Evolutionary conservation across 371 early-diverging fungal species (phyloP).

Genomic region (Mortierella sp.): DNA sequence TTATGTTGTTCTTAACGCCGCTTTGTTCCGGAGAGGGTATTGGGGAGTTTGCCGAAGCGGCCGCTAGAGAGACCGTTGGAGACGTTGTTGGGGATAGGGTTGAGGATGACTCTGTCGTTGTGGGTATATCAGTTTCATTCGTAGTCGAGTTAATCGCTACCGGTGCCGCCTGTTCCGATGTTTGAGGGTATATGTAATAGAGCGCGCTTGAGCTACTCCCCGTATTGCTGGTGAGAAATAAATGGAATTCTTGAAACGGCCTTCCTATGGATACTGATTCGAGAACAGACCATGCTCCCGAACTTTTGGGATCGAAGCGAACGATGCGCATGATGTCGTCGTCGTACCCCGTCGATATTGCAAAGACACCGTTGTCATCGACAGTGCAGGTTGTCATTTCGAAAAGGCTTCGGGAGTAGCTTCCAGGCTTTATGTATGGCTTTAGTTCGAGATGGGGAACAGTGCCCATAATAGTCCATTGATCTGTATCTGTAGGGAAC

Average conservation of each 20-base stretch:
- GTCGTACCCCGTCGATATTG: neutral
- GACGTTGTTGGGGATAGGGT: no score
- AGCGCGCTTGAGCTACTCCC: neutral
- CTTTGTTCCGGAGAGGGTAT: no score
- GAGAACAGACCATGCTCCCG: neutral
- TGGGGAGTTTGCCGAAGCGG: no score
- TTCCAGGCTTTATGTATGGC: neutral
- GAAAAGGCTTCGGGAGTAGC: neutral
- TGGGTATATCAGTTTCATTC: no score
- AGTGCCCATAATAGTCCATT: neutral
- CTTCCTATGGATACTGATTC: neutral
- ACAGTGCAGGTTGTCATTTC: neutral
- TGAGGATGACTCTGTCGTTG: no score
- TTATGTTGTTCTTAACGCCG: no score
- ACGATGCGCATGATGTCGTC: neutral
- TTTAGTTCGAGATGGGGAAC: neutral
- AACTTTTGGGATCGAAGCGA: neutral
- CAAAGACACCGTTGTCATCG: neutral
- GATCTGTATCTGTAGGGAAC: no score
- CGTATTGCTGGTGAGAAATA: neutral
- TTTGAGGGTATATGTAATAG: neutral
- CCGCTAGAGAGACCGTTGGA: no score
- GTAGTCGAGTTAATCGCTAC: no score
- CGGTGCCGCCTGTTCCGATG: no score
- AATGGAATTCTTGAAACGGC: neutral